Evolutionary conservation across 352 stramenopile genomes (phyloP), one percentile per base, ranked within the genome.

Genomic region (Globisporangium takayamanum): DNA sequence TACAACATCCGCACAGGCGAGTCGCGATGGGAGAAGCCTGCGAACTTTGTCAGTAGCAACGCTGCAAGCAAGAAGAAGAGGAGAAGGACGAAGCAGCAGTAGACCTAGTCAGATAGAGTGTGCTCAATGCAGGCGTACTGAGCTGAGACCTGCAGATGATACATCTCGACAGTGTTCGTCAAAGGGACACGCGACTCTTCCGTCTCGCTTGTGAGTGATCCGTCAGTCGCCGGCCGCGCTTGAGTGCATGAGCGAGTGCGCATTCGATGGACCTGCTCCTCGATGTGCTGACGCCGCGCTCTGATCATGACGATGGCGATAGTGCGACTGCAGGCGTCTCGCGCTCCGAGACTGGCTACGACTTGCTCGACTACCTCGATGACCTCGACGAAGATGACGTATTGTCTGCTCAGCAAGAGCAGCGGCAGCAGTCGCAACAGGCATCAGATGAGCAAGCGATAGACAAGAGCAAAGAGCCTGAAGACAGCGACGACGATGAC

Each of bases 1-100:
- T 80, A 87, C 64, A 89, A 89, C 50, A 57, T 86, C 52, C 79
- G 79, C 16, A 89, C 79, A 6, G 79, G 79, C 1, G 76, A 89
- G 57, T 86, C 76, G 18, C 69, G 71, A 16, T 89, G 79, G 79
- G 72, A 85, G 22, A 72, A 63, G 12, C 79, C 79, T 28, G 33
- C 54, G 25, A 79, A 70, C 37, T 63, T 83, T 33, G 59, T 79
- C 5, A 53, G 33, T n/a, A 6, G 15, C 5, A 46, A 26, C 5
- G 18, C 15, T n/a, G 50, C 3, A 12, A 55, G 42, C 20, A 62
- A 53, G 26, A 58, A 51, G 5, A 61, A 44, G 15, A 76, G 63
- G 46, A 82, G 70, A 33, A 77, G 61, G 41, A 61, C 48, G 28
- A 12, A 39, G 33, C 5, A 39, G 33, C 10, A 39, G 5, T 12